Base-by-base conservation (phyloP, 148 eudicot species). In the Hydrangea macrophylla region DNA sequence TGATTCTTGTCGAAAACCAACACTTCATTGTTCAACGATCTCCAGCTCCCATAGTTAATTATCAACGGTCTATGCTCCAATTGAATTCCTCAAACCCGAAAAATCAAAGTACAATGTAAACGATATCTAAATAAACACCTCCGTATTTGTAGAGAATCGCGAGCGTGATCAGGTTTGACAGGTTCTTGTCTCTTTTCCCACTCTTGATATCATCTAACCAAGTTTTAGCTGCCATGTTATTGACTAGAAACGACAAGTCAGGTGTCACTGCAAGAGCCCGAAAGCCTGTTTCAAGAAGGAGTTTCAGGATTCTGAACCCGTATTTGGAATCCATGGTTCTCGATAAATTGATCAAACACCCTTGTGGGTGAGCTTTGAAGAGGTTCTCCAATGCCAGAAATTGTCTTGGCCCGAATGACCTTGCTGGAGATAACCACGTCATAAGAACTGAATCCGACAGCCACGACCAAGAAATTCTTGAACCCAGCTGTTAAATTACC, bases 121-220 rank as follows among this genome's bases (percentile, higher is more conserved):
- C 96, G 0, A 76, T 80, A 32, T 92, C 98, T 3, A 92, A 17
- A 42, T 89, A 92, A 15, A 87, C 71, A 0, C 96, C 98, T 0
- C 98, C 96, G 6, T 87, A 92, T 39, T 87, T 87, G 74, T 89
- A 87, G 17, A 92, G 45, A n/a, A 76, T 76, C 5, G 82, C 88
- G 0, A 89, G 76, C n/a, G 96, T 70, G 12, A 89, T 42, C 42
- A 92, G 69, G 25, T 87, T 89, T 0, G 97, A 89, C 10, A 92
- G 69, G 40, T 92, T 89, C 56, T 92, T 96, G 3, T 87, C 83
- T 24, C 53, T 42, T 1, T 76, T 69, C 24, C 90, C 95, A 3
- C 37, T 73, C 64, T 82, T 79, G 55, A 89, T 76, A 23, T 80
- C 82, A 3, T 78, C 45, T 33, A 83, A 79, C 92, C 92, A 92